phyloP scores from a whole-genome alignment of 495 filamentous ascomycete genomes.

The Aspergillus olivimuriae region DNA sequence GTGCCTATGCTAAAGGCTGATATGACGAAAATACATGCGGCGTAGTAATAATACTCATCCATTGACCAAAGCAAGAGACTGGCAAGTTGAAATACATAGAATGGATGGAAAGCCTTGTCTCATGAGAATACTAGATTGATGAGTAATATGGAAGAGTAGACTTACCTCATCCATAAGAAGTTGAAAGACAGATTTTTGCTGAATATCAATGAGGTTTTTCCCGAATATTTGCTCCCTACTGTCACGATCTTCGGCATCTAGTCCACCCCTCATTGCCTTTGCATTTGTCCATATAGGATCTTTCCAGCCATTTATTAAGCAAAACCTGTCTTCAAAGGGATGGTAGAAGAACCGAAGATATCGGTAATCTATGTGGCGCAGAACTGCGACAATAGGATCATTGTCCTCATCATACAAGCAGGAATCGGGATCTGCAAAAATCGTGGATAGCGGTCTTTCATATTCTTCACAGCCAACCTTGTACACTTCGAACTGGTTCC shows the following conservation, averaged over 20 bases:
- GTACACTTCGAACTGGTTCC: constrained; percentile 80
- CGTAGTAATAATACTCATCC: constrained; percentile 97
- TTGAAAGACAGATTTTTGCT: constrained; percentile 75
- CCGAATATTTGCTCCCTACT: constrained; percentile 82
- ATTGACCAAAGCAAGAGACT: constrained; percentile 92
- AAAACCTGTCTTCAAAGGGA: constrained; percentile 78
- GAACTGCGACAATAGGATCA: constrained; percentile 66
- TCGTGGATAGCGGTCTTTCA: constrained; percentile 74
- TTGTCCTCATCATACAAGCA: constrained; percentile 68
- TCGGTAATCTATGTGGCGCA: constrained; percentile 80
- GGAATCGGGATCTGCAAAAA: constrained; percentile 64
- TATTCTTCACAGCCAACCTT: constrained; percentile 60
- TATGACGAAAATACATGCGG: constrained; percentile 90
- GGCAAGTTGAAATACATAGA: constrained; percentile 96
- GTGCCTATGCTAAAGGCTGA: constrained; percentile 86
- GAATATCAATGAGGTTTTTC: constrained; percentile 80
- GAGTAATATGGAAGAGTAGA: constrained; percentile 4
- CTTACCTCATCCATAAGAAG: constrained; percentile 84
- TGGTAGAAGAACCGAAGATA: constrained; percentile 93
- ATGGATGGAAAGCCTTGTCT: constrained; percentile 81
- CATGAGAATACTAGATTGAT: constrained; percentile 12
- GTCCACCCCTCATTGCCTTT: constrained; percentile 66
- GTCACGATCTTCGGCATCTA: constrained; percentile 85
- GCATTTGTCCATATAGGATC: constrained; percentile 83
- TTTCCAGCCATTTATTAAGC: constrained; percentile 83